Evolutionary conservation across 2,329 filamentous ascomycete species (phyloP).

Genomic region (Cordyceps tenuipes): DNA sequence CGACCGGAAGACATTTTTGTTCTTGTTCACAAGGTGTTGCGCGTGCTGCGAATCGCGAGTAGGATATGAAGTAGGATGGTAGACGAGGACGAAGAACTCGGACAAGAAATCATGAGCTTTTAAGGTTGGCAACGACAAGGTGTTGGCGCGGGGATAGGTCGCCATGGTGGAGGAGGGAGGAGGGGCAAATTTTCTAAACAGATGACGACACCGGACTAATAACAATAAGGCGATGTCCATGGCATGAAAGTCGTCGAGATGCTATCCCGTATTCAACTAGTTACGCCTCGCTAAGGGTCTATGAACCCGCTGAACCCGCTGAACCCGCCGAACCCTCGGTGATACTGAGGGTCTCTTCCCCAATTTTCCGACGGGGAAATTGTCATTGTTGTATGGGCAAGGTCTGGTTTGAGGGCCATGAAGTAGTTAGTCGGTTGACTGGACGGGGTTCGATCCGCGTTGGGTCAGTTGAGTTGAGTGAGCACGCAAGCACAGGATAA

Average conservation of each 20-base stretch:
- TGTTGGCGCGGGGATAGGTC: too few relatives aligned
- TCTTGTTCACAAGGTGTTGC: neutral
- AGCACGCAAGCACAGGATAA: neutral
- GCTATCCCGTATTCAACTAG: neutral
- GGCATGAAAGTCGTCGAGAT: neutral
- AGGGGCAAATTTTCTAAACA: conserved; percentile 7
- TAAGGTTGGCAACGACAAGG: neutral
- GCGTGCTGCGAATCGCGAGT: neutral
- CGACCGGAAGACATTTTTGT: conserved; percentile 44
- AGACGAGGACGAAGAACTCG: too few relatives aligned
- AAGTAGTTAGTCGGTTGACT: too few relatives aligned
- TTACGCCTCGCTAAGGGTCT: neutral
- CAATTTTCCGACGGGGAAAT: neutral
- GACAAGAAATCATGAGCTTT: neutral
- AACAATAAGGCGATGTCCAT: neutral
- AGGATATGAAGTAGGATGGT: neutral
- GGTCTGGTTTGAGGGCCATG: neutral
- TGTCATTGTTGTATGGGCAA: neutral
- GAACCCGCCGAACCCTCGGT: neutral
- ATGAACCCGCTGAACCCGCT: neutral
- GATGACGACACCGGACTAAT: conserved; percentile 6
- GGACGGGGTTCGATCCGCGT: conserved; percentile 6
- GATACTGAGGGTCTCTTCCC: conserved; percentile 1
- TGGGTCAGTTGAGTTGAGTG: neutral
- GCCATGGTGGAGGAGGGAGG: conserved; percentile 11